Evolutionary conservation across 2,329 filamentous ascomycete species (phyloP), one percentile per base, ranked within the genome.

Genomic region (Exserohilum rostratum): DNA sequence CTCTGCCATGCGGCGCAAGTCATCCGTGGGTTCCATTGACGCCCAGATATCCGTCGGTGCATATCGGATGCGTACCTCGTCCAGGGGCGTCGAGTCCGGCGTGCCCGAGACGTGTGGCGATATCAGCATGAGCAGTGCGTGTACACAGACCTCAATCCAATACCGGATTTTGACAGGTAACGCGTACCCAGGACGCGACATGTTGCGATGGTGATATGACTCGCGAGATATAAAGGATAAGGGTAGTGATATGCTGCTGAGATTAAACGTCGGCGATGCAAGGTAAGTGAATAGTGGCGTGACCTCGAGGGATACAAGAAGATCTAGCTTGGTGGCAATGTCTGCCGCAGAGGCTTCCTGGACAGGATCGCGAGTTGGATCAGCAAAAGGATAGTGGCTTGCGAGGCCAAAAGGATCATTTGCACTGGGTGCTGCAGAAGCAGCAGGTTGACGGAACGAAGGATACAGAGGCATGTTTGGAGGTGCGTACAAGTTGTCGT

Each of bases 11-110:
- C 67, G 58, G 9, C 44, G 30, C 47, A 74, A 48, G 18, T 72
- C 60, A 31, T 74, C 71, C 0, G 58, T 60, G 1, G 69, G 70
- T 40, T 72, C 69, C 68, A 75, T 70, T 25, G 59, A 64, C 13
- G 71, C 71, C 71, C 70, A 74, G 13, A 72, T 67, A 46, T 74
- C 68, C 55, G 64, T 68, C 5, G 72, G 70, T 45, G 67, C 63
- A 39, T 74, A 74, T 38, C 66, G 66, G 38, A 74, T 47, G 1
- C 57, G 38, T 15, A 74, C 65, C 29, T 68, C 52, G 6, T 63
- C 42, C 1, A 74, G 50, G 2, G 56, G 38, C 0, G 61, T 15
- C 0, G 51, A 27, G 3, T 47, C 17, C 1, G 55, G 25, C 0
- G 46, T 45, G n/a, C 40, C 48, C 3, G 40, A 34, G 0, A 17